A percentile compares a stretch with the other conserved stretches of the same genome.
Conservation (phyloP, 129 eudicot species). For the Tagetes patula region DNA sequence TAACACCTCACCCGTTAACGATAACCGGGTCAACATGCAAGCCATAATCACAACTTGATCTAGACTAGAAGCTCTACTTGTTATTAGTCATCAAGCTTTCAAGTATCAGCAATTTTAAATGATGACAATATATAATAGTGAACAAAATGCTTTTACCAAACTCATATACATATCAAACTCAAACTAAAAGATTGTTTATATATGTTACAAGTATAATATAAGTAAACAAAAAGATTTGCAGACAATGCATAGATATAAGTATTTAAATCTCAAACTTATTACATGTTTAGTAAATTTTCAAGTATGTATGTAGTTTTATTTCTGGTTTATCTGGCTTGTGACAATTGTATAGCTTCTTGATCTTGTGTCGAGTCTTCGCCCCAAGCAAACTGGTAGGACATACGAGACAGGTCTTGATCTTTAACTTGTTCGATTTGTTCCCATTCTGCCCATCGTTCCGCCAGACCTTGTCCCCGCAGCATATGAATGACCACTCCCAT, state of each 20-base stretch:
- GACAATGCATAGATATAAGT: neutral
- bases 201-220: no score
- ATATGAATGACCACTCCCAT: conserved; percentile 77
- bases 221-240: no score
- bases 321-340: conserved; percentile 64
- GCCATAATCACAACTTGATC: no score
- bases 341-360: conserved; percentile 85
- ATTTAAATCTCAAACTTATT: conserved; percentile 17
- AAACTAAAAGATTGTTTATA: no score
- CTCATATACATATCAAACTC: no score
- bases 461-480: conserved; percentile 81
- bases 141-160: no score
- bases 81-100: no score
- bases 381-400: conserved; percentile 73
- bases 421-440: conserved; percentile 73
- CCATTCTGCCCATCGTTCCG: conserved; percentile 93
- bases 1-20: no score
- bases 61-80: no score
- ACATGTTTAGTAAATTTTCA: conserved; percentile 2
- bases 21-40: no score
- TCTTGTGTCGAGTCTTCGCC: conserved; percentile 74
- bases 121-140: no score
- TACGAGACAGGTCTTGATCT: conserved; percentile 51
- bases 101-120: no score
- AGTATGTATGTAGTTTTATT: neutral